Base-by-base conservation (phyloP, 768 basidiomycete genomes). In the Tricholoma saponaceum region DNA sequence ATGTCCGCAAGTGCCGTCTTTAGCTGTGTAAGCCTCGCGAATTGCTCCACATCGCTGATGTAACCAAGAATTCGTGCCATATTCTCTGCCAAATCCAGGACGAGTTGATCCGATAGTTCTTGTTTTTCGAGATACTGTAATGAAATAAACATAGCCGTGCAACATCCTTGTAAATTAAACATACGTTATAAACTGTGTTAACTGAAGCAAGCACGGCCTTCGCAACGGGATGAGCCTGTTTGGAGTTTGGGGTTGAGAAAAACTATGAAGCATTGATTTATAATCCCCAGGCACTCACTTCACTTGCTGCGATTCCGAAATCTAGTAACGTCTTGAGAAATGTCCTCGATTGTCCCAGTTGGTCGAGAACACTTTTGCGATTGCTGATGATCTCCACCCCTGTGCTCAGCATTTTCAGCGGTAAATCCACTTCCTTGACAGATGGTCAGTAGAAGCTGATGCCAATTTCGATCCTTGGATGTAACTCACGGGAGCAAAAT, bases 1-100 rank as follows among this genome's bases (percentile, higher is more conserved):
- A 69, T 59, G 14, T 67, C 66, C 35, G 64, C 62, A 2, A 70
- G 59, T 14, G 64, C 60, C 46, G 60, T 50, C 51, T 63, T 66
- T 49, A 70, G 54, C 50, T 67, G 61, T 0, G 14, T 37, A 1
- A 65, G 41, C 12, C 58, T 53, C 0, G 63, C 64, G 44, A 70
- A 69, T 52, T 70, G 65, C 33, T 63, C 52, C 0, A 67, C 60
- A 13, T 66, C 65, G 14, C 63, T 35, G 5, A 70, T 60, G 35
- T 62, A 67, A 2, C 56, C 58, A 5, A 70, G 23, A 5, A 57
- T 64, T 4, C 59, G 16, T 1, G 66, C 64, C 69, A 70, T 69
- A 8, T 58, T 58, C 12, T 60, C 57, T 1, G 64, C 58, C 3
- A 70, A 63, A 44, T 57, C 51, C 3, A 62, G 47, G 8, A 63